Base-by-base conservation (phyloP, 192 early-diverging fungal genomes). In the Podochytrium sp. region DNA sequence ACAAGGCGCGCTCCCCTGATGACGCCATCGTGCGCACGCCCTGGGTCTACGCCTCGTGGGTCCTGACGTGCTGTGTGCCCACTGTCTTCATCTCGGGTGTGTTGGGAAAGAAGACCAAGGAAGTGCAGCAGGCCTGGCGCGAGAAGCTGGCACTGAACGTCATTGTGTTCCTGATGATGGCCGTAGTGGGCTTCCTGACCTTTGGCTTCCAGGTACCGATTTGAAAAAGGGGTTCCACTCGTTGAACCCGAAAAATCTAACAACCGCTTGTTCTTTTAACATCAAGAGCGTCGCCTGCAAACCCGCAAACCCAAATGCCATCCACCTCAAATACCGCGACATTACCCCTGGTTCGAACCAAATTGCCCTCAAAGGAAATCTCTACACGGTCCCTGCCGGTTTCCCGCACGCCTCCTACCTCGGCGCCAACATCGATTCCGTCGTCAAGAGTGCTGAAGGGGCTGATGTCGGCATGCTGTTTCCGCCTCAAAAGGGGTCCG, bases 131-230 rank as follows among this genome's bases (percentile, higher is more conserved):
- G 65, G 83, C 83, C 3, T 85, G 69, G 75, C 62, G 83, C 20
- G 83, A 85, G 68, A 85, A 81, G 67, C 52, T 84, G 33, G 80
- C 85, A 6, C 75, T 86, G 29, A 82, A 80, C 75, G 75, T 79
- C 33, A 81, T 85, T 62, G 82, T 81, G 51, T 47, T 38, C 41
- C 16, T 79, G 0, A 49, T 85, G 43, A 83, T 82, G 76, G 49
- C 16, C 3, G 52, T 68, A 18, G 80, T 85, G 39, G 83, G 72
- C 23, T 82, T 80, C 65, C 57, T 85, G 60, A 85, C 80, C 7
- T 71, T 85, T 33, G 83, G 83, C n/a, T 65, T 85, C 49, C 72
- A 68, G 64, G 39, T 43, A 35, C 59, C 59, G 10, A 47, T 47
- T 47, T 47, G 43, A 47, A 20, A 47, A 47, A 47, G 43, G n/a